Evolutionary conservation across 352 stramenopile species (phyloP).

Genomic region (Globisporangium spiculum): DNA sequence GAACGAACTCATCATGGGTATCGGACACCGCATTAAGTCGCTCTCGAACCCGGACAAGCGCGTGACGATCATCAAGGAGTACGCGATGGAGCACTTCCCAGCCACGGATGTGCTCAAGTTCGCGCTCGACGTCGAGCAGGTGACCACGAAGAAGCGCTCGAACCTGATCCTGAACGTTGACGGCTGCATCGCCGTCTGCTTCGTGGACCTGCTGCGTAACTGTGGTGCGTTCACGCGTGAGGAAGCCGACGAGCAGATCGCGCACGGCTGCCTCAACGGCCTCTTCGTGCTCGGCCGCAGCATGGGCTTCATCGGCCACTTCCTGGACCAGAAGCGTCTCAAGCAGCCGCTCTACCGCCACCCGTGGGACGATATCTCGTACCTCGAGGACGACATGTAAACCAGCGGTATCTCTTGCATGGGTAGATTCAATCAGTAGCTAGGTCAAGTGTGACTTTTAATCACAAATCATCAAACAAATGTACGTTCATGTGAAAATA

Average conservation of each 20-base stretch:
- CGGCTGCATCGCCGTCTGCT: conserved; percentile 95
- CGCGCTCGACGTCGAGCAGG: conserved; percentile 94
- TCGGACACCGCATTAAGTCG: conserved; percentile 96
- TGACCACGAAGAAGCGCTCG: conserved; percentile 96
- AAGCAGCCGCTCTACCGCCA: conserved; percentile 98
- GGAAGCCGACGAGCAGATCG: conserved; percentile 93
- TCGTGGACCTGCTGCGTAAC: conserved; percentile 94
- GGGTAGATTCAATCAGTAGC: background rate
- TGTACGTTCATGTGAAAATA: background rate
- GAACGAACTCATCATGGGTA: conserved; percentile 97
- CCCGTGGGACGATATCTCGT: conserved; percentile 97
- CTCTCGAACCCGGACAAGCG: conserved; percentile 95
- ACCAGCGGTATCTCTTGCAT: background rate
- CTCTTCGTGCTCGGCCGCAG: conserved; percentile 86
- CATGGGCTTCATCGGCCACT: conserved; percentile 94
- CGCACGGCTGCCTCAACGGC: conserved; percentile 95
- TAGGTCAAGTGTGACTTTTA: background rate
- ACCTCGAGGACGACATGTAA: conserved; percentile 87
- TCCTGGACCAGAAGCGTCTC: conserved; percentile 96
- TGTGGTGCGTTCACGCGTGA: conserved; percentile 88
- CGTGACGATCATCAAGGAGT: conserved; percentile 96
- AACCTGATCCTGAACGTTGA: conserved; percentile 98
- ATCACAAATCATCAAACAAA: background rate
- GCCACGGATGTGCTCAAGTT: conserved; percentile 94
- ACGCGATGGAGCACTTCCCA: conserved; percentile 92